Evolutionary conservation across 345 rosid species (phyloP).

Genomic region (Brassica carinata): DNA sequence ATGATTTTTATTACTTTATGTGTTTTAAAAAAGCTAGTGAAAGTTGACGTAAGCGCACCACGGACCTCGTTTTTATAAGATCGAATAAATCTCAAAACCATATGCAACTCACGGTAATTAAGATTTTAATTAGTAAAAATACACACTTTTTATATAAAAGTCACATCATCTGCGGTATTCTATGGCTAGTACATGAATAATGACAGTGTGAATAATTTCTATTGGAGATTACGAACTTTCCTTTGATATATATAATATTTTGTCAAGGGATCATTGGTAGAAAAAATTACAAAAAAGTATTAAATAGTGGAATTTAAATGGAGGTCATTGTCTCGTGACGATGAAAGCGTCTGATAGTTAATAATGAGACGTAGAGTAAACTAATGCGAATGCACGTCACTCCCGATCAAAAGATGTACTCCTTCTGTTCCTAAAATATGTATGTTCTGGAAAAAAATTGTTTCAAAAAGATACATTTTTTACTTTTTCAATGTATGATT

Average conservation of each 20-base stretch:
- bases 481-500: too few relatives aligned
- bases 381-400: constrained; percentile 31
- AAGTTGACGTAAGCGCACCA: constrained; percentile 42
- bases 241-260: not conserved
- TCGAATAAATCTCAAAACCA: not conserved
- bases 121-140: not conserved
- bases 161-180: constrained; percentile 13
- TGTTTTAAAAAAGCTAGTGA: constrained; percentile 25
- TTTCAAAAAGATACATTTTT: too few relatives aligned
- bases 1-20: not conserved
- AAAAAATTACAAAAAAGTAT: constrained; percentile 3
- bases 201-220: constrained; percentile 14
- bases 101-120: constrained; percentile 33
- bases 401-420: not conserved
- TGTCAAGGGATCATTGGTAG: not conserved
- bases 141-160: not conserved
- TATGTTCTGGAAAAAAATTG: too few relatives aligned
- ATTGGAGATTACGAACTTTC: constrained; percentile 6
- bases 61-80: constrained; percentile 1
- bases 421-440: too few relatives aligned
- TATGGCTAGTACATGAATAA: constrained; percentile 7
- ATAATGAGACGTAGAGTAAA: constrained; percentile 26
- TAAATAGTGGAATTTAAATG: constrained; percentile 19
- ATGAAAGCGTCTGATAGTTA: constrained; percentile 28
- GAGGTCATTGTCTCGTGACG: constrained; percentile 39